A percentile compares a stretch with the other conserved stretches of the same genome.
phyloP scores from a whole-genome alignment of 768 basidiomycete species.

The Hortiboletus flavorubellus region DNA sequence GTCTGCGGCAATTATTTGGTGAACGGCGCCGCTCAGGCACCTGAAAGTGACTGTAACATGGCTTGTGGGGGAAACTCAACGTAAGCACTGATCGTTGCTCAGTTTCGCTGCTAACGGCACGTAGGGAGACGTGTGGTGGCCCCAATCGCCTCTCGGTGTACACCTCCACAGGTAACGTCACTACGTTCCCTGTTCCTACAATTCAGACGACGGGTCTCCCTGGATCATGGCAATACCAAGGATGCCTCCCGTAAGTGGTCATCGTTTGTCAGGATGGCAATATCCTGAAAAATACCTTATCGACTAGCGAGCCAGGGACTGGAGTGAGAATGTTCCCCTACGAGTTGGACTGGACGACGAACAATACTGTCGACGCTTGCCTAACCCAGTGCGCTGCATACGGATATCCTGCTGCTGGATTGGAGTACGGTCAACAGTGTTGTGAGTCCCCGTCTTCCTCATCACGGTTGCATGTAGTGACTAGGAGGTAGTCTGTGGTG shows the following conservation, averaged over 20 bases:
- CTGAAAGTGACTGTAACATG: slow-evolving; percentile 63
- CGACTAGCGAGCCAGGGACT: slow-evolving; percentile 43
- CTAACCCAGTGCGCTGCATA: slow-evolving; percentile 65
- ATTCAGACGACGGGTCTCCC: slow-evolving; percentile 56
- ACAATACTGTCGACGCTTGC: slow-evolving; percentile 65
- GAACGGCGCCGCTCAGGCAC: slow-evolving; percentile 51
- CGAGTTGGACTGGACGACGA: slow-evolving; percentile 53
- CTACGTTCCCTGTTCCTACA: slow-evolving; percentile 57
- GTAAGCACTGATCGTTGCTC: slow-evolving; percentile 35
- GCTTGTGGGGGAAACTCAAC: slow-evolving; percentile 65
- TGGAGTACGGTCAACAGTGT: slow-evolving; percentile 71
- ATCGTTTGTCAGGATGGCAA: not conserved
- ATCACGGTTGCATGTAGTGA: not conserved
- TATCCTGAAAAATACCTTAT: not conserved
- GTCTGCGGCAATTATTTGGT: slow-evolving; percentile 70
- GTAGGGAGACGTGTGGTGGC: slow-evolving; percentile 68
- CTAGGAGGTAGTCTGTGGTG: slow-evolving; percentile 63
- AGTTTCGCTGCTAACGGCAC: not conserved
- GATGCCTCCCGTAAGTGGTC: slow-evolving; percentile 57
- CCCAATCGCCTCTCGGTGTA: slow-evolving; percentile 72
- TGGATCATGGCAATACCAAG: slow-evolving; percentile 60
- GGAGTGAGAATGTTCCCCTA: slow-evolving; percentile 54
- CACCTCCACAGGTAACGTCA: slow-evolving; percentile 47
- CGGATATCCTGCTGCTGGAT: slow-evolving; percentile 68
- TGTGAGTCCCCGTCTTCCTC: slow-evolving; percentile 43